Evolutionary conservation across 768 basidiomycete genomes (phyloP), one percentile per base, ranked within the genome.

Genomic region (Mycena venus): DNA sequence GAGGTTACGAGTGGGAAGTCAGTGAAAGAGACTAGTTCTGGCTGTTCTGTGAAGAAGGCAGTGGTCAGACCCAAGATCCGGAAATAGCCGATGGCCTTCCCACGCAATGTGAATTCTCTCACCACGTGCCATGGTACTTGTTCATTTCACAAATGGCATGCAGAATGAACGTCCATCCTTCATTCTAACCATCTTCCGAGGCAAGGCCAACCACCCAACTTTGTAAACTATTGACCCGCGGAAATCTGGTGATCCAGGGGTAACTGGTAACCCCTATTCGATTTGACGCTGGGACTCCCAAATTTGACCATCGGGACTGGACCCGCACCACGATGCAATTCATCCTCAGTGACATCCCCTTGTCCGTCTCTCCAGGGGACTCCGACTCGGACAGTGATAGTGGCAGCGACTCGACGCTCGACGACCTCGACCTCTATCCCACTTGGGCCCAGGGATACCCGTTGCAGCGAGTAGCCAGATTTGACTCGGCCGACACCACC

Each of bases 391-490:
- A 66, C 0, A 74, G 73, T 68, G 73, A 70, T 23, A 74, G 68
- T 15, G 70, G 56, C 25, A 76, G 71, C 56, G 75, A 76, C n/a
- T 55, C 60, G 5, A 76, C 75, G 10, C 67, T 76, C 29, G 75
- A 76, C 17, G 75, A 76, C 47, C 29, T 72, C n/a, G 75, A 76
- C 6, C 51, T 58, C 6, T 44, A 51, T 23, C 65, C 74, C 12
- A 36, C 53, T 38, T 74, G 60, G 66, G 65, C 72, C 1, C 66
- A 65, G 17, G 74, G 74, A 19, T 68, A 75, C 25, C 74, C 74
- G 7, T 55, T 75, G 31, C 74, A 72, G 44, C 74, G 74, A 36
- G 47, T 75, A 9, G 29, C n/a, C 23, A 31, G 65, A 44, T 31
- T 51, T 7, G 61, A 53, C 5, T 38, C 34, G 10, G 61, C 36